A percentile compares a stretch with the other conserved stretches of the same genome.
Conservation (phyloP, 129 eudicot genomes). For the Artemisia tridentata region DNA sequence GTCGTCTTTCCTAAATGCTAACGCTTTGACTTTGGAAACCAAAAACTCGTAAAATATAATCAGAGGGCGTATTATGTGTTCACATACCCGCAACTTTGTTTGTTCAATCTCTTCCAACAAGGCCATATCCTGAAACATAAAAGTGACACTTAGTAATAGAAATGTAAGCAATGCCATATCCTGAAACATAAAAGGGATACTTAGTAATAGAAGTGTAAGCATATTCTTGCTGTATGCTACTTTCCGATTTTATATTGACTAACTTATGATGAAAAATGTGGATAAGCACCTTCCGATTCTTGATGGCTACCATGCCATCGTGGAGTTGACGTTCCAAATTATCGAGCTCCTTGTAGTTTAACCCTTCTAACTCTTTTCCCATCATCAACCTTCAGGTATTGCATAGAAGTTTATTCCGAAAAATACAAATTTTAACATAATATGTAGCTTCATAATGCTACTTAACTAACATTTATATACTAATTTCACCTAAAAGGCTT, state of each 20-base stretch:
- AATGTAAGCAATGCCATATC: conserved; percentile 10
- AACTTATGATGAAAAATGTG: not conserved
- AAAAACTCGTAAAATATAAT: not conserved
- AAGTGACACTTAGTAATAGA: not conserved
- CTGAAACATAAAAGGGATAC: conserved; percentile 13
- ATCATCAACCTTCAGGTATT: conserved; percentile 46
- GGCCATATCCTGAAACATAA: conserved; percentile 30
- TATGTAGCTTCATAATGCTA: too few relatives aligned
- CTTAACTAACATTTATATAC: too few relatives aligned
- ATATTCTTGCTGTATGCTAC: not conserved
- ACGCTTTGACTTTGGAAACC: not conserved
- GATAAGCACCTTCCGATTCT: conserved; percentile 57
- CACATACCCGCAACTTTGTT: conserved; percentile 60
- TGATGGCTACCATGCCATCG: conserved; percentile 67
- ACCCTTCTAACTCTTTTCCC: conserved; percentile 73
- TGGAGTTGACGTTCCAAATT: conserved; percentile 64
- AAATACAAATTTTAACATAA: too few relatives aligned
- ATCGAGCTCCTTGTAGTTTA: conserved; percentile 65
- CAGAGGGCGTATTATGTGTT: not conserved
- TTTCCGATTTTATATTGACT: not conserved
- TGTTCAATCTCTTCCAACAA: conserved; percentile 70
- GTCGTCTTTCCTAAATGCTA: not conserved
- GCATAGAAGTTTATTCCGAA: too few relatives aligned
- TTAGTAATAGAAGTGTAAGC: not conserved
- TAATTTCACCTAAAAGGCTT: too few relatives aligned